These are phyloP conservation scores for Hirsutella minnesotensis DNA, from an alignment of 2,329 filamentous ascomycete species.

Conservation along the genomic window DNA sequence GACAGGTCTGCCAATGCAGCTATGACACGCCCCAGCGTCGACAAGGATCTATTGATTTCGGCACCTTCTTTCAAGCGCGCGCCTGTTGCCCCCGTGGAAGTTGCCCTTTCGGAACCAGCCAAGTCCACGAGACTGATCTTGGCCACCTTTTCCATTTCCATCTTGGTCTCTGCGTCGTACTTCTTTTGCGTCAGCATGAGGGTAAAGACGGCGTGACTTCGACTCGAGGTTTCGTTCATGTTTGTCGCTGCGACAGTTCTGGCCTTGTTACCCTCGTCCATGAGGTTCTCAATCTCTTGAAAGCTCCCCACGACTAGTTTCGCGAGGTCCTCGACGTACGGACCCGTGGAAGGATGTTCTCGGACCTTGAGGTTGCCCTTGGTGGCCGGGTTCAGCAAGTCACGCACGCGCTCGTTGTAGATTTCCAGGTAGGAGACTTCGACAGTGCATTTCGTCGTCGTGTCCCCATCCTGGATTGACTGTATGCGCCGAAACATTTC, in stretches of 20 bases:
- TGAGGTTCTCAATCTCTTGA: slow-evolving; percentile 88
- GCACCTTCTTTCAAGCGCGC: slow-evolving; percentile 93
- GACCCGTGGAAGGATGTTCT: slow-evolving; percentile 93
- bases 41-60: slow-evolving; percentile 94
- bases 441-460: slow-evolving; percentile 76
- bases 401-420: slow-evolving; percentile 94
- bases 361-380: slow-evolving; percentile 95
- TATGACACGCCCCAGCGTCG: slow-evolving; percentile 93
- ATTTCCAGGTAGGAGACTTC: slow-evolving; percentile 99
- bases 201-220: slow-evolving; percentile 97
- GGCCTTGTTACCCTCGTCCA: slow-evolving; percentile 99
- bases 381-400: slow-evolving; percentile 86
- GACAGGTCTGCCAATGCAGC: slow-evolving; percentile 87
- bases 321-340: slow-evolving; percentile 94
- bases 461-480: slow-evolving; percentile 57
- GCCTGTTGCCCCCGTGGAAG: slow-evolving; percentile 91
- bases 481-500: slow-evolving; percentile 91
- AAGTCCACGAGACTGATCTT: slow-evolving; percentile 97
- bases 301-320: slow-evolving; percentile 92
- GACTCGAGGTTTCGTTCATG: slow-evolving; percentile 99
- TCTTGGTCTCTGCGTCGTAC: slow-evolving; percentile 81
- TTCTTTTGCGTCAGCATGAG: slow-evolving; percentile 90
- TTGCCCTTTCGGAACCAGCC: slow-evolving; percentile 92
- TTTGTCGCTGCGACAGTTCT: slow-evolving; percentile 96
- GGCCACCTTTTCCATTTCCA: slow-evolving; percentile 95